These are phyloP conservation scores for Hypoxylon sp. DNA, from an alignment of 2,329 filamentous ascomycete genomes.

Conservation along the genomic window DNA sequence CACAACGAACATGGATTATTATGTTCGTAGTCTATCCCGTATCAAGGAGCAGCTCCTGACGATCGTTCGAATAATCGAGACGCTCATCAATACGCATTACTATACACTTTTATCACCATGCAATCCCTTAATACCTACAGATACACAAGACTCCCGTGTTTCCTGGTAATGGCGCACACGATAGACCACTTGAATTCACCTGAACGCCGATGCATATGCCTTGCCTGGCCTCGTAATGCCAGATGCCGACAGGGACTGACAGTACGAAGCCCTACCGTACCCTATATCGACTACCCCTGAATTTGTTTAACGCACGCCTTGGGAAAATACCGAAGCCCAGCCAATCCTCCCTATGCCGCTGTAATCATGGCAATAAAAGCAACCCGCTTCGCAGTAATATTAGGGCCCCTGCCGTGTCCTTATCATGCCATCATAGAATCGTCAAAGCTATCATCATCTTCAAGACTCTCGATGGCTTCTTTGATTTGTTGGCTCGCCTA, in stretches of 20 bases:
- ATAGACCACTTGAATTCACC: constrained; percentile 42
- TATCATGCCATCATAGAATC: constrained; percentile 73
- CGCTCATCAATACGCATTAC: constrained; percentile 37
- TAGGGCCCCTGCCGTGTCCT: constrained; percentile 44
- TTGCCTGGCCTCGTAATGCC: constrained; percentile 41
- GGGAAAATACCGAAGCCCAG: constrained; percentile 26
- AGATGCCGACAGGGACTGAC: constrained; percentile 41
- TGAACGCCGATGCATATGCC: constrained; percentile 53
- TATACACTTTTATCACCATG: constrained; percentile 51
- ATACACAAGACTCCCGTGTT: constrained; percentile 50
- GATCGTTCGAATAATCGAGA: constrained; percentile 26
- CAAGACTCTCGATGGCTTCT: constrained; percentile 93
- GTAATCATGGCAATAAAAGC: constrained; percentile 34
- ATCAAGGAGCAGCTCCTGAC: constrained; percentile 24
- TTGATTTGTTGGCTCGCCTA: constrained; percentile 95
- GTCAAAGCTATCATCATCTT: constrained; percentile 81
- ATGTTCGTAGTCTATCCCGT: constrained; percentile 15
- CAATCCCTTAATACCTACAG: constrained; percentile 49
- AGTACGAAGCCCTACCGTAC: constrained; percentile 23
- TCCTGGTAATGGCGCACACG: constrained; percentile 40
- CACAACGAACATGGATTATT: constrained; percentile 9
- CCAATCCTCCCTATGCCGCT: constrained; percentile 28
- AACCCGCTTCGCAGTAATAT: constrained; percentile 27
- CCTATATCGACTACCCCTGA: constrained; percentile 26
- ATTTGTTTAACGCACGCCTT: constrained; percentile 30